Percentiles rank a stretch among this genome's conserved stretches.
phyloP scores from a whole-genome alignment of 345 rosid species.

The Aegle marmelos region DNA sequence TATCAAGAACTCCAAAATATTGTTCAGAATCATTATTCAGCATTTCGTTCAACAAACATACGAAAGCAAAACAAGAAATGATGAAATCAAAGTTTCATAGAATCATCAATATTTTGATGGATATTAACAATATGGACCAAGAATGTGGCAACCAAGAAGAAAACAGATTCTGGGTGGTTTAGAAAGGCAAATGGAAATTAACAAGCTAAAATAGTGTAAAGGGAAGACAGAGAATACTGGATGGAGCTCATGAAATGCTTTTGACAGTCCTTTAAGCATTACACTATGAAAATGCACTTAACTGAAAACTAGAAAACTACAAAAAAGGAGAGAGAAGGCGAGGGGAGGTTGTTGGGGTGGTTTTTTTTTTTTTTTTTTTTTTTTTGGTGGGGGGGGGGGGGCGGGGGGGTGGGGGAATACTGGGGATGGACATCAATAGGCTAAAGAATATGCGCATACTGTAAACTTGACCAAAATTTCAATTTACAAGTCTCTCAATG shows the following conservation, averaged over 20 bases:
- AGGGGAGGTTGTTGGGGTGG: too few relatives aligned
- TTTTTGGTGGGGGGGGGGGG: too few relatives aligned
- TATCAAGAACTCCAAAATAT: background rate
- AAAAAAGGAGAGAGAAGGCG: background rate
- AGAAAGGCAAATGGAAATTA: background rate
- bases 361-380: too few relatives aligned
- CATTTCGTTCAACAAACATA: background rate
- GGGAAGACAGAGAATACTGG: background rate
- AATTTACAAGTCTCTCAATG: too few relatives aligned
- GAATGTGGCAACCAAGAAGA: background rate
- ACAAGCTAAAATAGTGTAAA: background rate
- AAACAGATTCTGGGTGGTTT: background rate
- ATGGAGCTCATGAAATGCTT: background rate
- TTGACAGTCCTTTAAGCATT: background rate
- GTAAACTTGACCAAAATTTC: background rate
- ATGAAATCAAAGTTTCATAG: background rate
- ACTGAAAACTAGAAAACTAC: background rate
- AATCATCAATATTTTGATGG: background rate
- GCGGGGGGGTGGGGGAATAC: too few relatives aligned
- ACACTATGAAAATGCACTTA: background rate
- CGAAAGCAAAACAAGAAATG: background rate
- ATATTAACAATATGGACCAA: background rate
- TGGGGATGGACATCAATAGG: background rate
- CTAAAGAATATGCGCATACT: background rate
- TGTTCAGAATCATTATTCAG: background rate